Evolutionary conservation across 805 yeast species (phyloP), one percentile per base, ranked within the genome.

Genomic region (Candida berthetii): DNA sequence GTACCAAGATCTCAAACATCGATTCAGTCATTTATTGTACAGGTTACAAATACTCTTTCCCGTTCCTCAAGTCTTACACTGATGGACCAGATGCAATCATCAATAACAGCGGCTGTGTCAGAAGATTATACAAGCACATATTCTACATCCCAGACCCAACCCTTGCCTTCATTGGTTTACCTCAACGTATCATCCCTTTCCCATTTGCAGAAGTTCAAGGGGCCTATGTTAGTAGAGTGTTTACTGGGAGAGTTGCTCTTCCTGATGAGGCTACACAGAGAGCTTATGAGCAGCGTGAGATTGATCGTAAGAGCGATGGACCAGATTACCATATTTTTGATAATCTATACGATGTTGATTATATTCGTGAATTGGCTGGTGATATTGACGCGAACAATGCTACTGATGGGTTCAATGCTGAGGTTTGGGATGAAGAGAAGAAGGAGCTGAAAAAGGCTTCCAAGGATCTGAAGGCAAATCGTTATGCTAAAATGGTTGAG

Each of bases 11-110:
- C 2, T 44, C 47, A 3, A 65, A 62, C 28, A 69, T 82, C 29
- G 87, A 82, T 45, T 52, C 53, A 29, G 62, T 84, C n/a, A 60
- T 83, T 10, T 80, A 76, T 53, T 82, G 84, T 41, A 83, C 91
- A 0, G 91, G 91, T 2, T 84, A 82, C 57, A 64, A 73, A 31
- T 77, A 78, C 52, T 69, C 73, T 37, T 64, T 72, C 44, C 89
- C 90, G 13, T 80, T 72, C 47, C 60, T 83, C 42, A 66, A 71
- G 42, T 9, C 15, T 3, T 35, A 35, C 11, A 22, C 25, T 4
- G 22, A 6, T 17, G 37, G 37, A 7, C 45, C 14, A n/a, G 29
- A 38, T 25, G 32, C 27, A n/a, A 42, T 70, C 18, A 55, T 70
- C 13, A 61, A 22, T 2, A 52, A 60, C 28, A 78, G 79, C 1